Base-by-base conservation (phyloP, 805 yeast species). In the Torulaspora quercuum region DNA sequence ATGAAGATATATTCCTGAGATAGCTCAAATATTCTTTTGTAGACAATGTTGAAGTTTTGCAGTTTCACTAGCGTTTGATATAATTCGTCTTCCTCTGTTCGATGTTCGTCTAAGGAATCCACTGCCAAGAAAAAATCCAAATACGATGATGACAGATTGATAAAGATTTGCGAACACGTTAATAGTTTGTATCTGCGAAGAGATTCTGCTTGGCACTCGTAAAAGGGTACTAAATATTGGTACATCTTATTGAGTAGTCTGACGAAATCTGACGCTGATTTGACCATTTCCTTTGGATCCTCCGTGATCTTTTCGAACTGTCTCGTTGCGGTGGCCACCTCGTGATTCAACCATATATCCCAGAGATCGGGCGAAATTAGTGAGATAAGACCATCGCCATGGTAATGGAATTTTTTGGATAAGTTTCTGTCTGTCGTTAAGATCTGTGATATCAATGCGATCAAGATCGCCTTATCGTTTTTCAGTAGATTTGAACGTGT, bases 291-390 rank as follows among this genome's bases (percentile, higher is more conserved):
- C 14, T 31, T 23, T 7, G 60, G 39, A 21, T 43, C 33, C 1
- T 59, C 55, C 3, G 72, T 52, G 6, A 77, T 68, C 24, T 68
- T 70, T 3, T 60, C 57, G 35, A 69, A 73, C 44, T 77, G 68
- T 25, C 62, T 63, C 9, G 53, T 50, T 4, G 78, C 73, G 20
- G 70, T 53, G 17, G 65, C 63, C 5, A 63, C 52, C 48, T 78
- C 82, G 45, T 72, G 64, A 6, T 57, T 56, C 1, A 77, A 56
- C 80, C 81, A 72, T 11, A 58, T 56, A 24, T 67, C 68, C 33
- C 69, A 63, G 2, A 57, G 46, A n/a, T 57, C 57, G 1, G 39
- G 35, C 8, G 52, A 49, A 13, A 53, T 55, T 30, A 50, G 49
- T 4, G 63, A 52, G 3, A 34, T 63, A 42, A 46, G 53, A 26